Conservation (phyloP, 2,329 filamentous ascomycete species). For the Bipolaris cookei region DNA sequence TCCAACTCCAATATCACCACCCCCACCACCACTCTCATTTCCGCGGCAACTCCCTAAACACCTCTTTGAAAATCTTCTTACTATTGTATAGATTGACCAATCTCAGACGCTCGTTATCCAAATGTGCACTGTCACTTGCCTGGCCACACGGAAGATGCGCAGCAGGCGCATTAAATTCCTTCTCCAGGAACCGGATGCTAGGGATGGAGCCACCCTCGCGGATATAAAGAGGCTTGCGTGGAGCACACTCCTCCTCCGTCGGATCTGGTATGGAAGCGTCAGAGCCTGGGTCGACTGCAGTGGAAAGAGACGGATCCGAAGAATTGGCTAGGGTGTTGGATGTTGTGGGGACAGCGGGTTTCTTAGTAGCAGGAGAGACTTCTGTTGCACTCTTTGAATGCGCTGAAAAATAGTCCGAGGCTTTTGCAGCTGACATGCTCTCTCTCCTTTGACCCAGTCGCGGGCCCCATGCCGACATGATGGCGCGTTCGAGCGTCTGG, state of each 20-base stretch:
- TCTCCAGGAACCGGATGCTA: conserved; percentile 90
- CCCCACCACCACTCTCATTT: neutral
- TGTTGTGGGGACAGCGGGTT: conserved; percentile 53
- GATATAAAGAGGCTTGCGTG: conserved; percentile 80
- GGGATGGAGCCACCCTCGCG: conserved; percentile 95
- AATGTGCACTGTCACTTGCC: conserved; percentile 89
- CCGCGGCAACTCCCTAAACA: conserved; percentile 71
- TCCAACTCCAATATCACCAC: neutral
- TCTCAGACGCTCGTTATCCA: conserved; percentile 93
- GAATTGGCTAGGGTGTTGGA: conserved; percentile 58
- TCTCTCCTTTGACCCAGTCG: conserved; percentile 45
- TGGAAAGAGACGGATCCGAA: conserved; percentile 26
- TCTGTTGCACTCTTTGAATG: conserved; percentile 15
- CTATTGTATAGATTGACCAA: conserved; percentile 89
- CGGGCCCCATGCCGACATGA: conserved; percentile 82
- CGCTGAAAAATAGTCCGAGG: conserved; percentile 27
- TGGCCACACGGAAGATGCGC: conserved; percentile 94
- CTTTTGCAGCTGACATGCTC: conserved; percentile 8
- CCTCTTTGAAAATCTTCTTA: conserved; percentile 85
- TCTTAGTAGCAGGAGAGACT: conserved; percentile 15
- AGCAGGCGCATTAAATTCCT: conserved; percentile 88
- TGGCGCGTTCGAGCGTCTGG: conserved; percentile 81
- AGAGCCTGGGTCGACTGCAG: conserved; percentile 5
- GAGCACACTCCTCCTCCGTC: neutral
- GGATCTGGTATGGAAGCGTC: conserved; percentile 2